Base-by-base conservation (phyloP, 345 rosid species). In the Xanthoceras sorbifolium region DNA sequence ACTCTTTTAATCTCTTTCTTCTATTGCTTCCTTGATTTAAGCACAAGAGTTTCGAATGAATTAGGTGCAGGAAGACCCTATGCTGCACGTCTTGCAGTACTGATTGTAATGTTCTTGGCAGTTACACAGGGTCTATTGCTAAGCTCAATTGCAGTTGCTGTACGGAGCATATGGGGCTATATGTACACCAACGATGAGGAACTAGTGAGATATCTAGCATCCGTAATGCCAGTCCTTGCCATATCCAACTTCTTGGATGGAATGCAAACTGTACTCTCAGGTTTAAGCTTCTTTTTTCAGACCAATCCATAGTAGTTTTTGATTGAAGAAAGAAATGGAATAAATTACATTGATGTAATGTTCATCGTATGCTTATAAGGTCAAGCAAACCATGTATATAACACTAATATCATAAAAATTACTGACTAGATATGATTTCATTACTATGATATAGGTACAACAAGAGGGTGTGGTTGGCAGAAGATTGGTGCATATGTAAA, bases 401-500 rank as follows among this genome's bases (percentile, higher is more conserved):
- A n/a, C n/a, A n/a, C n/a, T n/a, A n/a, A n/a, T n/a, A n/a, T n/a
- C n/a, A n/a, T n/a, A n/a, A n/a, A n/a, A n/a, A n/a, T n/a, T n/a
- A n/a, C n/a, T n/a, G n/a, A n/a, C n/a, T n/a, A 25, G 3, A 20
- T 31, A 6, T 32, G 25, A 40, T 20, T 10, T 40, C 6, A 22
- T 42, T n/a, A 22, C 55, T 1, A 55, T 55, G 12, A 20, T 32
- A 28, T 17, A 85, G 88, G 85, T 25, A 68, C 69, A 50, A 84
- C 84, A 0, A 78, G 85, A 82, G 86, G 87, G 22, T 85, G 87
- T 76, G 87, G 85, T 0, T 72, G 82, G 87, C 84, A 85, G 78
- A 80, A 77, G 66, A 69, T 78, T 28, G 78, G 79, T 38, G 84
- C 82, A 6, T 46, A 8, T 52, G 73, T 82, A 15, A 85, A 85